Percentiles rank a stretch among this genome's conserved stretches.
These are phyloP conservation scores for Tricholoma matsutake DNA, from an alignment of 768 basidiomycete species.

Conservation along the genomic window DNA sequence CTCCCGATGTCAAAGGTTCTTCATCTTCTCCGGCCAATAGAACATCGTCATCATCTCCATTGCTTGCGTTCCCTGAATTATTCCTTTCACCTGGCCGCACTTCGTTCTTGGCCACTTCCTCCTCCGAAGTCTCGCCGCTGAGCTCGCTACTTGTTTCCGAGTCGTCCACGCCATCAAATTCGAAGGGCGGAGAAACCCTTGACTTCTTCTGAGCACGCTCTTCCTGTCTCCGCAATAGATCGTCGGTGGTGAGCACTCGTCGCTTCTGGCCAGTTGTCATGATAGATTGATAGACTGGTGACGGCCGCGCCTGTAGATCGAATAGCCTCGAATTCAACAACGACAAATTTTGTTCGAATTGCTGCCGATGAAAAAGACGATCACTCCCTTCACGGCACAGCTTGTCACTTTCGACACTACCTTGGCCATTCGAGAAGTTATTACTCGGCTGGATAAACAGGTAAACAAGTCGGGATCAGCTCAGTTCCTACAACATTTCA, in stretches of 20 bases:
- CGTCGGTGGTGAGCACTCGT: slow-evolving; percentile 35
- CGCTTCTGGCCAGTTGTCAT: background rate
- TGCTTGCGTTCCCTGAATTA: background rate
- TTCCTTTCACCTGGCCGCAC: background rate
- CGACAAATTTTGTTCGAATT: background rate
- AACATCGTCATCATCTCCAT: background rate
- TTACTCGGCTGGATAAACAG: slow-evolving; percentile 40
- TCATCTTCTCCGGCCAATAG: background rate
- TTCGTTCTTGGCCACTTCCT: background rate
- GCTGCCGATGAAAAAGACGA: slow-evolving; percentile 22
- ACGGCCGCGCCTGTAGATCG: background rate
- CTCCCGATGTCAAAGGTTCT: background rate
- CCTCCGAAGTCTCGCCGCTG: background rate
- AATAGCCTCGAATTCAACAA: background rate
- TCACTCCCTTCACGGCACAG: slow-evolving; percentile 35
- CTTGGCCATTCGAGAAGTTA: slow-evolving; percentile 38
- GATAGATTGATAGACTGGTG: no score
- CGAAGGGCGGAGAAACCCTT: slow-evolving; percentile 19
- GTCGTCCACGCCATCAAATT: background rate
- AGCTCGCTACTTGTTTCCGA: background rate
- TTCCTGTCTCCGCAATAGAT: slow-evolving; percentile 46
- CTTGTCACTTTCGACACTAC: slow-evolving; percentile 42
- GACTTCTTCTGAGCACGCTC: slow-evolving; percentile 36
- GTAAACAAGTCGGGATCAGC: slow-evolving; percentile 37
- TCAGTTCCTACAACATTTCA: slow-evolving; percentile 21